Percentiles rank a stretch among this genome's conserved stretches.
Conservation (phyloP, 148 eudicot genomes). For the Bassia scoparia region DNA sequence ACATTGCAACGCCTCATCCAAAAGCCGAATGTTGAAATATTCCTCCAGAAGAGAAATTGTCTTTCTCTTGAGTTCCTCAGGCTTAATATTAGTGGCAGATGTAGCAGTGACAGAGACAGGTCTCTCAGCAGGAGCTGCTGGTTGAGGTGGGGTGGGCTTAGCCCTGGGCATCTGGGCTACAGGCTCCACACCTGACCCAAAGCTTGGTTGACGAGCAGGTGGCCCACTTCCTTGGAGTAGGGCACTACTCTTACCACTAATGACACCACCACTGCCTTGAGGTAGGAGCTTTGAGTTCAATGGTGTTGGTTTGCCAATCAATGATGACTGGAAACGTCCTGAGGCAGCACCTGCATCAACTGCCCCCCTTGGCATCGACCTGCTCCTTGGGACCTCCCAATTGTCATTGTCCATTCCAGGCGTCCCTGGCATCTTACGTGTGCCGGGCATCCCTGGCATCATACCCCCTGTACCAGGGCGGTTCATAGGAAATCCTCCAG, state of each 20-base stretch:
- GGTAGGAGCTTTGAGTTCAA: conserved; percentile 62
- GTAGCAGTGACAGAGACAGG: conserved; percentile 26
- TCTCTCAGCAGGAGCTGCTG: conserved; percentile 20
- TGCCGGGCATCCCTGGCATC: conserved; percentile 96
- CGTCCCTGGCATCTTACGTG: conserved; percentile 69
- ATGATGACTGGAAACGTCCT: conserved; percentile 50
- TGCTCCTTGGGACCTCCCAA: conserved; percentile 79
- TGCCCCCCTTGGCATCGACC: conserved; percentile 68
- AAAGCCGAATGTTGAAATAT: conserved; percentile 55
- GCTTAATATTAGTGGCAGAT: conserved; percentile 25
- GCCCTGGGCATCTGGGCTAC: conserved; percentile 6
- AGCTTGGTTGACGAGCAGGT: conserved; percentile 41
- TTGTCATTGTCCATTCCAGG: conserved; percentile 70
- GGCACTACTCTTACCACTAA: conserved; percentile 67
- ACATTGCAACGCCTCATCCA: conserved; percentile 82
- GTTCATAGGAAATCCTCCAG: conserved; percentile 54
- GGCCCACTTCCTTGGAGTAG: conserved; percentile 69
- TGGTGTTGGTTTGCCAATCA: conserved; percentile 44
- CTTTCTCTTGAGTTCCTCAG: conserved; percentile 50
- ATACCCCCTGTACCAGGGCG: conserved; percentile 83
- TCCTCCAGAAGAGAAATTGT: conserved; percentile 71
- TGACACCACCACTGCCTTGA: conserved; percentile 59
- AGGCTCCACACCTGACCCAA: conserved; percentile 36
- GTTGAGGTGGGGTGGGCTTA: conserved; percentile 31
- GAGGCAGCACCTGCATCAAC: conserved; percentile 26